These are phyloP conservation scores for Axilococcus clingmanii DNA, from an alignment of 139 green algal genomes.

Conservation along the genomic window DNA sequence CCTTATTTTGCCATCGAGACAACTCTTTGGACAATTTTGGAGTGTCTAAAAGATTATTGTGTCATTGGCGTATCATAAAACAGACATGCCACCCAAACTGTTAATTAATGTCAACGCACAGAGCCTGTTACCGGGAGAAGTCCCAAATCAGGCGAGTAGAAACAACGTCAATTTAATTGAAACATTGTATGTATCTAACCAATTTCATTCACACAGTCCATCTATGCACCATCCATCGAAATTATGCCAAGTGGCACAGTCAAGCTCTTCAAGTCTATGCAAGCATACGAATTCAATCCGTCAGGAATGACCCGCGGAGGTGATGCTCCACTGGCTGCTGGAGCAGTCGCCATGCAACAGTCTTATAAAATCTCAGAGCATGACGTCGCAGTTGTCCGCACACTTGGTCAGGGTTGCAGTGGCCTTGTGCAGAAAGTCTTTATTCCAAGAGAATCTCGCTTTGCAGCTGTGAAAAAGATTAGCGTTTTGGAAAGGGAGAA, in stretches of 20 bases:
- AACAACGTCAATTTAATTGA: too few relatives aligned
- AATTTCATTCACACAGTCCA: not conserved
- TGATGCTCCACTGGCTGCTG: slow-evolving; percentile 19
- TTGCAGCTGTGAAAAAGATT: slow-evolving; percentile 82
- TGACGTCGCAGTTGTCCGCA: slow-evolving; percentile 63
- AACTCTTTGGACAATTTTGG: too few relatives aligned
- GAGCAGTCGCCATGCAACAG: slow-evolving; percentile 8
- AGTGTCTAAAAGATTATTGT: too few relatives aligned
- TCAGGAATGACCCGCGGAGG: slow-evolving; percentile 25
- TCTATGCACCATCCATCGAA: slow-evolving; percentile 26
- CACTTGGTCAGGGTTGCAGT: slow-evolving; percentile 56
- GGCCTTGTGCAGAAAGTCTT: slow-evolving; percentile 71
- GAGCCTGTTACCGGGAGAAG: too few relatives aligned
- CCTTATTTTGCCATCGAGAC: too few relatives aligned
- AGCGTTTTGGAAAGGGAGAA: slow-evolving; percentile 54
- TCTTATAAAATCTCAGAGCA: slow-evolving; percentile 61
- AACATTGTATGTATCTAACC: too few relatives aligned
- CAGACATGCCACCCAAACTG: slow-evolving; percentile 5
- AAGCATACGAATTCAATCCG: slow-evolving; percentile 40
- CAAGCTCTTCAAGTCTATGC: slow-evolving; percentile 33
- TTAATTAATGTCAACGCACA: too few relatives aligned
- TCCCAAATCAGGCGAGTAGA: too few relatives aligned
- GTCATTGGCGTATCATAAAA: too few relatives aligned
- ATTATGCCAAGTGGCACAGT: slow-evolving; percentile 30
- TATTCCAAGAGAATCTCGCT: slow-evolving; percentile 40